Evolutionary conservation across 2,329 filamentous ascomycete genomes (phyloP).

Genomic region (Fusarium sp.): DNA sequence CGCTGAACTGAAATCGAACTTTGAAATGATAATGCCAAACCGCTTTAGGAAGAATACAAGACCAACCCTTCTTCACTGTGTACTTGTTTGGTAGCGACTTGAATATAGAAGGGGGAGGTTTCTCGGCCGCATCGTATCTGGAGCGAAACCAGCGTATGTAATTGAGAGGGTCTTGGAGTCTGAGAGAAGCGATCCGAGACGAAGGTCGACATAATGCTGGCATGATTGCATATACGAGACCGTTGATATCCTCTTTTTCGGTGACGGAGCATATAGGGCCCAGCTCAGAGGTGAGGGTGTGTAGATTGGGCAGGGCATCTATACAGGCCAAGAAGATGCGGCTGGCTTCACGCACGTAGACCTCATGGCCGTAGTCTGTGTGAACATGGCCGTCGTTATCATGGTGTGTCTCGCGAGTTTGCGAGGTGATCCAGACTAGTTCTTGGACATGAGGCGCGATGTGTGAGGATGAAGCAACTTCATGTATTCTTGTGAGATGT

Average conservation of each 20-base stretch:
- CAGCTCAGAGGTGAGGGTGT: background rate
- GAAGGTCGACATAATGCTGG: background rate
- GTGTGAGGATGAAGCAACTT: background rate
- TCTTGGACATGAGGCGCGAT: constrained; percentile 7
- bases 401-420: background rate
- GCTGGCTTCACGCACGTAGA: background rate
- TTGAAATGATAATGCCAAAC: too few species aligned
- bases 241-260: background rate
- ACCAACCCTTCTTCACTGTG: background rate
- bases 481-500: background rate
- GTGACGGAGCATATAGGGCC: background rate
- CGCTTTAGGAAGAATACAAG: too few species aligned
- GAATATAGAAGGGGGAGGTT: background rate
- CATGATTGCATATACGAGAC: background rate
- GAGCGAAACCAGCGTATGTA: constrained; percentile 2
- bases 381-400: background rate
- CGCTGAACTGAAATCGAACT: too few species aligned
- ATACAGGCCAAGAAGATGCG: background rate
- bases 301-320: background rate
- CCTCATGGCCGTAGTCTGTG: background rate
- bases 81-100: background rate
- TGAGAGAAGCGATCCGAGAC: constrained; percentile 1
- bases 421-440: constrained; percentile 1
- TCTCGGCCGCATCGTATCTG: background rate
- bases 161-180: constrained; percentile 1